Evolutionary conservation across 805 yeast genomes (phyloP), one percentile per base, ranked within the genome.

Genomic region (Myxozyma melibiosi): DNA sequence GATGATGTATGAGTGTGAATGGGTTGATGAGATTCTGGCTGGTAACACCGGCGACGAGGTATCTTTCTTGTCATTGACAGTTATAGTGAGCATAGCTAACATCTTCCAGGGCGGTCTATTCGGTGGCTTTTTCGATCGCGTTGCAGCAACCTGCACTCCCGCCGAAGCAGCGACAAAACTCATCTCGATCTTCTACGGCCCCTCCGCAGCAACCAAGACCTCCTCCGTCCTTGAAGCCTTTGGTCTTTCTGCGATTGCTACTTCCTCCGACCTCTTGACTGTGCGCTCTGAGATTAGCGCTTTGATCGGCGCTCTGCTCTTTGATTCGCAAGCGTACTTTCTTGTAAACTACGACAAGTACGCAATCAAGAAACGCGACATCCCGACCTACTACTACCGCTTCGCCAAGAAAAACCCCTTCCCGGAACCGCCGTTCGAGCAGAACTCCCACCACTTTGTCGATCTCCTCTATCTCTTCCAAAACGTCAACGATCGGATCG

Each of bases 371-470:
- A 40, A 18, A 1, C 42, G 34, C 13, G 47, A 24, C 11, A 22
- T 43, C 30, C 58, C 58, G 18, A 53, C 55, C 11, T 56, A 46
- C 39, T 49, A 31, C 20, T 56, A 56, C 34, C 60, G 51, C 33
- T 51, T 56, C 25, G 56, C 51, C 53, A 56, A 56, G 53, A 41
- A 42, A 14, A 56, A 56, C 30, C 60, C 60, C 40, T 41, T 45
- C n/a, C 50, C 49, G 11, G 39, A 34, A 8, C 34, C 24, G 33
- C 27, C n/a, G 14, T 56, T 46, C 33, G 40, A 42, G 30, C 40
- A 39, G 18, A 39, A 31, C 16, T 51, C 60, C 11, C 60, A 56
- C 37, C 60, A 56, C 42, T 51, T 33, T 20, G 35, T 56, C n/a
- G 60, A 56, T 24, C 44, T 40, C n/a, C 13, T 56, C 2, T 51